A percentile compares a stretch with the other conserved stretches of the same genome.
phyloP scores from a whole-genome alignment of 768 basidiomycete species.

The Mycena belliarum region DNA sequence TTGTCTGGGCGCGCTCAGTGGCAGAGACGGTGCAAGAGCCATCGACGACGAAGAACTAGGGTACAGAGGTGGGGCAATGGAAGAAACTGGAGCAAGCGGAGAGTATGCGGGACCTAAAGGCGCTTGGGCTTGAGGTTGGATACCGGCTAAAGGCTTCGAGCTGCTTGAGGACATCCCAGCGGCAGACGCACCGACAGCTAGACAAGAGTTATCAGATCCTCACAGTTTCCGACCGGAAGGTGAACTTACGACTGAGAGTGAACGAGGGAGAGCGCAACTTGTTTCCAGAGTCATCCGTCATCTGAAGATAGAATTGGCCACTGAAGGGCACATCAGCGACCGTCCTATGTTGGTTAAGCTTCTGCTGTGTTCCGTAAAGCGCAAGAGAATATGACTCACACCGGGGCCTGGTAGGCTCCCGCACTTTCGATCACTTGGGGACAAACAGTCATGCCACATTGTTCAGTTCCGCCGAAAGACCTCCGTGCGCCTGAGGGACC shows the following conservation, averaged over 20 bases:
- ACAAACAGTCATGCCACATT: constrained; percentile 5
- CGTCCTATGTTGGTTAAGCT: background rate
- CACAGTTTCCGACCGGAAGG: background rate
- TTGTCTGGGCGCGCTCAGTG: background rate
- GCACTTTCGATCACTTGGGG: constrained; percentile 6
- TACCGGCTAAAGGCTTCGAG: background rate
- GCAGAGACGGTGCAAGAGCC: background rate
- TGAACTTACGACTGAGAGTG: constrained; percentile 12
- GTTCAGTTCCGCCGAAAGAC: background rate
- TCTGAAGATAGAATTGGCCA: constrained; percentile 8
- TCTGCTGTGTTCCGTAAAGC: background rate
- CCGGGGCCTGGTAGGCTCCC: constrained; percentile 4
- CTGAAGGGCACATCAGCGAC: background rate
- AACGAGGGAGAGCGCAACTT: constrained; percentile 12
- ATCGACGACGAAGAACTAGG: background rate
- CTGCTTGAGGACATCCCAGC: background rate
- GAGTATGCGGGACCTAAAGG: background rate
- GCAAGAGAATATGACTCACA: background rate
- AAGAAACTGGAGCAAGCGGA: background rate
- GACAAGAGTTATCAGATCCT: background rate
- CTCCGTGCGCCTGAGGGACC: background rate
- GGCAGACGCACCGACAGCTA: constrained; percentile 8
- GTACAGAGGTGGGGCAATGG: background rate
- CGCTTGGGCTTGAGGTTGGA: constrained; percentile 19
- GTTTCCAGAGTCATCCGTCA: constrained; percentile 1